These are phyloP conservation scores for Neopestalotiopsis sp. DNA, from an alignment of 2,329 filamentous ascomycete genomes.

Conservation along the genomic window DNA sequence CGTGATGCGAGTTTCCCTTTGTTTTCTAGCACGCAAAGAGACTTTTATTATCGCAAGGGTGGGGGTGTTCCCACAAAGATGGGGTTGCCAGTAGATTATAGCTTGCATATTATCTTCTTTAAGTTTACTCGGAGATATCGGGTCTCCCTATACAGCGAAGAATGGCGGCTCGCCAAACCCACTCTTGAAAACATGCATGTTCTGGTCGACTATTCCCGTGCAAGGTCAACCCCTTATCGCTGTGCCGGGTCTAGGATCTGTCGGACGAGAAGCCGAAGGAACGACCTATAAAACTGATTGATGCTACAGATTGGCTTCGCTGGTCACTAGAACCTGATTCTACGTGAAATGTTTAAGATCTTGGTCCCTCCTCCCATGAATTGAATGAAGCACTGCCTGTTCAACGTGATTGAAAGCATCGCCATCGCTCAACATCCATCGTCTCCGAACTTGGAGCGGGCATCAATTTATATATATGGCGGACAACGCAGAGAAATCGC, in stretches of 20 bases:
- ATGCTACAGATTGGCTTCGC: neutral
- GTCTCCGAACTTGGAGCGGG: neutral
- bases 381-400: neutral
- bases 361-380: neutral
- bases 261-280: neutral
- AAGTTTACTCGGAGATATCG: neutral
- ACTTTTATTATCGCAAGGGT: neutral
- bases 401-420: neutral
- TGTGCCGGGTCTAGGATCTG: neutral
- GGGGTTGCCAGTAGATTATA: neutral
- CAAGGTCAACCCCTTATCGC: neutral
- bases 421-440: neutral
- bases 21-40: too few species aligned
- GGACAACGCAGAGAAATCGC: neutral
- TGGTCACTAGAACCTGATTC: neutral
- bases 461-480: neutral
- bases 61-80: neutral
- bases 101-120: neutral
- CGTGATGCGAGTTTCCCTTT: too few species aligned
- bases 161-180: neutral
- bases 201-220: neutral
- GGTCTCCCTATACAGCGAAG: neutral
- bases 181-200: neutral
- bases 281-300: neutral
- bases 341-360: neutral